phyloP scores from a whole-genome alignment of 208 protist species.

The Strigomonas culicis region DNA sequence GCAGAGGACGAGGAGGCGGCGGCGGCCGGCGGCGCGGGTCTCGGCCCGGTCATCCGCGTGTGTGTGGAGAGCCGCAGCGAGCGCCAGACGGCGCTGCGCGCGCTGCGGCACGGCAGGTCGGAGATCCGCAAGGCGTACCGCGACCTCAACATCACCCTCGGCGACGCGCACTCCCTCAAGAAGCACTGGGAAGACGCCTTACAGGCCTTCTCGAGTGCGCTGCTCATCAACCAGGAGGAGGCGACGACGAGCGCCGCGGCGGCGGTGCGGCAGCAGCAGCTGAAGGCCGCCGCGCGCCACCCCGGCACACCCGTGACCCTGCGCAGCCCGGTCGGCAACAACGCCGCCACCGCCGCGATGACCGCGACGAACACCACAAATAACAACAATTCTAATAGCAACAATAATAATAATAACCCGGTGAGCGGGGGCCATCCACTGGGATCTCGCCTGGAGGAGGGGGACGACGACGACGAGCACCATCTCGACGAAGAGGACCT shows the following conservation, averaged over 20 bases:
- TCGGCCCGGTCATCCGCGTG: constrained; percentile 18
- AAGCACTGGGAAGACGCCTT: constrained; percentile 74
- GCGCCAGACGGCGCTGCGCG: constrained; percentile 48
- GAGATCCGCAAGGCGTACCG: constrained; percentile 52
- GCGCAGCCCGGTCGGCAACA: not conserved
- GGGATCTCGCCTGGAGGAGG: no score
- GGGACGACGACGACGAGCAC: constrained; percentile 27
- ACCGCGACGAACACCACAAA: not conserved
- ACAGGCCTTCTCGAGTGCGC: constrained; percentile 70
- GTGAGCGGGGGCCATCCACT: not conserved
- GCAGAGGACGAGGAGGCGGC: not conserved
- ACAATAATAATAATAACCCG: not conserved
- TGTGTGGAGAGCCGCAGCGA: constrained; percentile 50
- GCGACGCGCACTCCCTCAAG: constrained; percentile 57
- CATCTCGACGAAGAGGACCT: constrained; percentile 23
- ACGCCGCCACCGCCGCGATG: no score
- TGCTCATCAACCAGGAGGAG: constrained; percentile 53
- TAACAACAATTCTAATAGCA: not conserved
- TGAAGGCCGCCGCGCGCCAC: not conserved
- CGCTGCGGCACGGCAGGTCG: constrained; percentile 35
- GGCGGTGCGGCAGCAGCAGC: not conserved
- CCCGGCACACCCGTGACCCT: not conserved
- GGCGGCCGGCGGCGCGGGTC: not conserved
- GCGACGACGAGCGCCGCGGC: constrained; percentile 18
- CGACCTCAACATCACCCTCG: constrained; percentile 59